These are phyloP conservation scores for Cladophialophora carrionii DNA, from an alignment of 2,329 filamentous ascomycete species.

Conservation along the genomic window DNA sequence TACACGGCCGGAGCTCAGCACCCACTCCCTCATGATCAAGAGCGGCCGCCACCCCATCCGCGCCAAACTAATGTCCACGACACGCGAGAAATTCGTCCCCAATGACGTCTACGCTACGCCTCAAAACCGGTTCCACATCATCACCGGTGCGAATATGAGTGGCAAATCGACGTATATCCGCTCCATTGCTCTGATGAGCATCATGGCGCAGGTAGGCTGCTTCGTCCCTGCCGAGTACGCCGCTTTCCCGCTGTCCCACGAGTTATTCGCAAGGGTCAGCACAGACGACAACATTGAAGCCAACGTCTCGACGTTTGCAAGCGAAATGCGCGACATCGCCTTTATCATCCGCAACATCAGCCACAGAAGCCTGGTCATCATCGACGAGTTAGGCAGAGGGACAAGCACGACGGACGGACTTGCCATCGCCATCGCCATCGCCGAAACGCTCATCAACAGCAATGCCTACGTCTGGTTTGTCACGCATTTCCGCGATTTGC, in stretches of 20 bases:
- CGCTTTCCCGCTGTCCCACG: slow-evolving; percentile 75
- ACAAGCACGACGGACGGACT: slow-evolving; percentile 88
- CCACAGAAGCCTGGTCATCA: slow-evolving; percentile 73
- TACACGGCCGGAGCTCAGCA: slow-evolving; percentile 67
- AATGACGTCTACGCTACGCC: slow-evolving; percentile 87
- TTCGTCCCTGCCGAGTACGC: slow-evolving; percentile 89
- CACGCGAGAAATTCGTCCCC: slow-evolving; percentile 70
- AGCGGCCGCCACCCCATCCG: slow-evolving; percentile 76
- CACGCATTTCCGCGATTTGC: slow-evolving; percentile 86
- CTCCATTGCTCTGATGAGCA: slow-evolving; percentile 76
- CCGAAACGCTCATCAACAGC: slow-evolving; percentile 81
- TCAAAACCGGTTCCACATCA: slow-evolving; percentile 82
- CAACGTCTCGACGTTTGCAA: slow-evolving; percentile 89
- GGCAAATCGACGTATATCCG: slow-evolving; percentile 96
- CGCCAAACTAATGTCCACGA: slow-evolving; percentile 65
- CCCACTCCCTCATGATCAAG: slow-evolving; percentile 69
- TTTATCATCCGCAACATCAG: slow-evolving; percentile 88
- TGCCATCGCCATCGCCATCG: slow-evolving; percentile 85
- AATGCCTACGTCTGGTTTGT: slow-evolving; percentile 85
- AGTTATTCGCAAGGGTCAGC: slow-evolving; percentile 84
- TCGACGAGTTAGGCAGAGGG: slow-evolving; percentile 90
- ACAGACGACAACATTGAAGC: slow-evolving; percentile 86
- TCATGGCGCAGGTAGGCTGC: slow-evolving; percentile 92
- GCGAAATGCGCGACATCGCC: slow-evolving; percentile 94
- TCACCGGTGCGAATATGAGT: slow-evolving; percentile 98